phyloP scores from a whole-genome alignment of 2,329 filamentous ascomycete genomes.

The Rutstroemia sp. region DNA sequence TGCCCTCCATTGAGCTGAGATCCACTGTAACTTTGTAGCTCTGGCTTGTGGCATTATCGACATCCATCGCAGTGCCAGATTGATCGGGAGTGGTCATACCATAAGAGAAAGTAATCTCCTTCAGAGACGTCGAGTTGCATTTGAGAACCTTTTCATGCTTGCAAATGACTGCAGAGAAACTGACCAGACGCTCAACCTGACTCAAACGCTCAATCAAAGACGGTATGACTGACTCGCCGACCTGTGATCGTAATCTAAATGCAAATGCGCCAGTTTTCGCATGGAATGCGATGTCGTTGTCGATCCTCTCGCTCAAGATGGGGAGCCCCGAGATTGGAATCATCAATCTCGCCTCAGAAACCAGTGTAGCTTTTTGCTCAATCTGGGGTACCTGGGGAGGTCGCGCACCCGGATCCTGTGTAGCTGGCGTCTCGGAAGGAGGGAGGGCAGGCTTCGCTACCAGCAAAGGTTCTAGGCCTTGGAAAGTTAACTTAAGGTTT shows the following conservation, averaged over 20 bases:
- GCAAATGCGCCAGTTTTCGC: slow-evolving; percentile 24
- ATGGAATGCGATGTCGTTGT: slow-evolving; percentile 29
- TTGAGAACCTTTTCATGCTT: slow-evolving; percentile 46
- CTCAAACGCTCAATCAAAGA: slow-evolving; percentile 29
- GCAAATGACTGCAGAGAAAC: slow-evolving; percentile 60
- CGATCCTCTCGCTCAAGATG: slow-evolving; percentile 25
- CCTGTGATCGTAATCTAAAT: slow-evolving; percentile 24
- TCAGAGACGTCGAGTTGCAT: slow-evolving; percentile 53
- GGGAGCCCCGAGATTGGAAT: slow-evolving; percentile 20
- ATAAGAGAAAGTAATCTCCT: slow-evolving; percentile 64
- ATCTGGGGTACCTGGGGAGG: background rate
- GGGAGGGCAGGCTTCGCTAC: background rate
- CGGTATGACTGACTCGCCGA: slow-evolving; percentile 26
- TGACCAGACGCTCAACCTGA: slow-evolving; percentile 62
- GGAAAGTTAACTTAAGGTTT: slow-evolving; percentile 39
- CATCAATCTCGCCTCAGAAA: slow-evolving; percentile 28
- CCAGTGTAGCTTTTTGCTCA: slow-evolving; percentile 22
- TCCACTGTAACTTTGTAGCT: slow-evolving; percentile 49
- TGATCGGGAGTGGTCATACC: slow-evolving; percentile 26
- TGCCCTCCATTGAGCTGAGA: slow-evolving; percentile 40
- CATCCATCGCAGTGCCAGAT: slow-evolving; percentile 14
- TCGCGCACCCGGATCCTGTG: background rate
- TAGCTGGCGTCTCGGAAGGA: background rate
- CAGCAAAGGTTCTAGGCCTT: slow-evolving; percentile 25
- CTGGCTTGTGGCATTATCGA: slow-evolving; percentile 11